Evolutionary conservation across 345 rosid genomes (phyloP).

Genomic region (Theobroma cacao): DNA sequence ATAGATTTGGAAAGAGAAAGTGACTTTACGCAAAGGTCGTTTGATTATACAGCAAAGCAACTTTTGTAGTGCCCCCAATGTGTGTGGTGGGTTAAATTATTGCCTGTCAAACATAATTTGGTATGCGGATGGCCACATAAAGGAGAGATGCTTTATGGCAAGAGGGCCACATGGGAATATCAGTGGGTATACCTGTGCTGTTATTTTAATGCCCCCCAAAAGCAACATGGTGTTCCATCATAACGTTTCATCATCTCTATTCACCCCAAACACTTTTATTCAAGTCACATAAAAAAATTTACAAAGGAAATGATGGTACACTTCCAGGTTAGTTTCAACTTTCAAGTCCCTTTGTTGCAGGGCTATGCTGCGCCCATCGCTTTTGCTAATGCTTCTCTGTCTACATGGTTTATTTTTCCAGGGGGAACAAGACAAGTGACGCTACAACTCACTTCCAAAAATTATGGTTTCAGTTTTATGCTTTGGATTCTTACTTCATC

Average conservation of each 20-base stretch:
- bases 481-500: too few relatives aligned
- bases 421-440: background rate
- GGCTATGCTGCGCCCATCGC: background rate
- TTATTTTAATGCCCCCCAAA: background rate
- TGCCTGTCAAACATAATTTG: background rate
- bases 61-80: background rate
- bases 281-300: too few relatives aligned
- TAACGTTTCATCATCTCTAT: slow-evolving; percentile 22
- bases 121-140: background rate
- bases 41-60: background rate
- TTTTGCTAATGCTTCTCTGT: background rate
- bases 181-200: background rate
- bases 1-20: background rate
- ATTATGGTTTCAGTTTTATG: background rate
- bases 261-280: too few relatives aligned
- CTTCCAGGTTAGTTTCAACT: too few relatives aligned
- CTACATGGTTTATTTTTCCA: background rate
- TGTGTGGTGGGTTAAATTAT: slow-evolving; percentile 6
- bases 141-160: background rate
- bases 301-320: background rate
- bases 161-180: slow-evolving; percentile 24
- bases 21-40: background rate
- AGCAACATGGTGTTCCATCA: slow-evolving; percentile 23
- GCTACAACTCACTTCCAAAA: background rate
- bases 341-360: too few relatives aligned